Evolutionary conservation across 768 basidiomycete species (phyloP).

Genomic region (Amyloporia xantha): DNA sequence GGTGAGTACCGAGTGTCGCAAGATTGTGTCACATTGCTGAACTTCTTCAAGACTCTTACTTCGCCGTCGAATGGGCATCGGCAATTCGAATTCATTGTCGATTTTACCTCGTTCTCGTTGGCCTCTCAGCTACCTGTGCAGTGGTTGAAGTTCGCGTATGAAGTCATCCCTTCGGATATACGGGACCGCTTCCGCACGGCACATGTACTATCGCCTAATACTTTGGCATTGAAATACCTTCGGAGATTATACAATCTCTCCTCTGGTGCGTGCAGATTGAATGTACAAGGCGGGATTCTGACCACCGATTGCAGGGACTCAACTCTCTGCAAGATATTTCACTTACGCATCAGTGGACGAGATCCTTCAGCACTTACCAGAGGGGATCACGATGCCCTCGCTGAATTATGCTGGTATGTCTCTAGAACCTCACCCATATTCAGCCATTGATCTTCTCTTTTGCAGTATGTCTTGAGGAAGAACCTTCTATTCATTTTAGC

Average conservation of each 20-base stretch:
- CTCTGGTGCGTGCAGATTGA: constrained; percentile 28
- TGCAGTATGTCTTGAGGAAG: constrained; percentile 57
- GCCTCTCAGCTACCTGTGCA: constrained; percentile 75
- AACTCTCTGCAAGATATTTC: no score
- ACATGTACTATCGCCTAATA: constrained; percentile 71
- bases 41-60: constrained; percentile 40
- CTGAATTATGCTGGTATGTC: constrained; percentile 52
- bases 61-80: constrained; percentile 40
- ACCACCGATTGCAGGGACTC: constrained; percentile 33
- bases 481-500: constrained; percentile 43
- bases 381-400: constrained; percentile 32
- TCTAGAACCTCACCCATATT: not conserved
- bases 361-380: constrained; percentile 45
- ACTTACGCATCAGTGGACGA: constrained; percentile 61
- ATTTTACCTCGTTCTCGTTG: constrained; percentile 73
- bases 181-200: constrained; percentile 51
- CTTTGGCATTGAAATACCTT: constrained; percentile 63
- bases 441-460: not conserved
- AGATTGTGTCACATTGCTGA: not conserved
- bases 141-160: constrained; percentile 74
- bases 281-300: constrained; percentile 13
- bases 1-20: constrained; percentile 29
- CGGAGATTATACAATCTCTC: constrained; percentile 71
- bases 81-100: constrained; percentile 66
- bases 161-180: constrained; percentile 67